Percentiles rank a stretch among this genome's conserved stretches.
Evolutionary conservation across 2,329 filamentous ascomycete genomes (phyloP).

Genomic region (Didymella pinodella): DNA sequence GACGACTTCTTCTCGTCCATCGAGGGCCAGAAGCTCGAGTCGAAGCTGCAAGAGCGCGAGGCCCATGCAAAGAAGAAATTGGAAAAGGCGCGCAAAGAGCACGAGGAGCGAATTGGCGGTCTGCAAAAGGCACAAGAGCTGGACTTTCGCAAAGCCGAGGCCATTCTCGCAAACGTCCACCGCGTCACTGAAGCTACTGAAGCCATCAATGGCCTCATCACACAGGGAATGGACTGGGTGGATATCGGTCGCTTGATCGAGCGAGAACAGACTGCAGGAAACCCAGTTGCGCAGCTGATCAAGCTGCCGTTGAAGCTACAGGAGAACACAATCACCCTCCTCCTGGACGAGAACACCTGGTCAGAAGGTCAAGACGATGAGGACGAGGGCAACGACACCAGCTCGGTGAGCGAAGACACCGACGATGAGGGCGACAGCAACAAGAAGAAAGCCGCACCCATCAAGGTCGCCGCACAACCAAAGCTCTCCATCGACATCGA

Average conservation of each 20-base stretch:
- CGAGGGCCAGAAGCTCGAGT: constrained; percentile 91
- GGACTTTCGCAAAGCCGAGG: constrained; percentile 86
- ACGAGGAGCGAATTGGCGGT: constrained; percentile 83
- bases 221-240: constrained; percentile 97
- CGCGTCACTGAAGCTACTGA: constrained; percentile 92
- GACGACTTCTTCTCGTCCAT: constrained; percentile 98
- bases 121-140: constrained; percentile 81
- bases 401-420: constrained; percentile 70
- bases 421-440: constrained; percentile 64
- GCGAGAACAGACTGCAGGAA: constrained; percentile 79
- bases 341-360: constrained; percentile 74
- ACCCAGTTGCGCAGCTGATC: constrained; percentile 87
- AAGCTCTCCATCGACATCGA: constrained; percentile 82
- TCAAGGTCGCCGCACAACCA: constrained; percentile 48
- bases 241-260: constrained; percentile 89
- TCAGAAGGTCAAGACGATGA: constrained; percentile 69
- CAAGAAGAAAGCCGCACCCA: constrained; percentile 57
- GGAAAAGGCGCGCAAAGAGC: constrained; percentile 82
- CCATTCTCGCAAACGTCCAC: constrained; percentile 89
- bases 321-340: constrained; percentile 86
- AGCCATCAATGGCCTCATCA: constrained; percentile 89
- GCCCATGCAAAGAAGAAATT: constrained; percentile 82
- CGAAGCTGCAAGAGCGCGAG: constrained; percentile 81
- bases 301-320: constrained; percentile 85
- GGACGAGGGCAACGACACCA: constrained; percentile 64